Base-by-base conservation (phyloP, 345 rosid genomes). In the Brassica nigra region DNA sequence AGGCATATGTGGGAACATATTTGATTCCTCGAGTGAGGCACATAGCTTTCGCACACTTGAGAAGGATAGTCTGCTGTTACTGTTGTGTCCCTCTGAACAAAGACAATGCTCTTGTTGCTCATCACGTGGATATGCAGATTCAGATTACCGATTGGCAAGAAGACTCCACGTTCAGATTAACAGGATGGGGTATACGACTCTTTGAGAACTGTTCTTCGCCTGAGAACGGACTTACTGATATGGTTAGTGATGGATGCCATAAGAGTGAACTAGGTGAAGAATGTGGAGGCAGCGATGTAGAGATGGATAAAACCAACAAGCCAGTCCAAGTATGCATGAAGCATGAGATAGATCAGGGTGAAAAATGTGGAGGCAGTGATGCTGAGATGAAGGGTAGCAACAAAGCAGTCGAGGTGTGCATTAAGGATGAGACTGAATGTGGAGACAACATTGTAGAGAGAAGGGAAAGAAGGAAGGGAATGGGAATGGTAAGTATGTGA, bases 141-240 rank as follows among this genome's bases (percentile, higher is more conserved):
- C 67, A 23, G 2, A 4, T 23, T 8, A 1, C 4, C 27, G 2
- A 28, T 16, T 55, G 27, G 61, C 27, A 8, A 2, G 2, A 1
- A 11, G 1, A 3, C 44, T 55, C 12, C 23, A 68, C 6, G 2
- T 14, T n/a, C 1, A 1, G 23, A 3, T 20, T 71, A 5, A 58
- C 4, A 36, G 66, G 20, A 71, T 71, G 66, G 75, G 75, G 75
- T 36, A 23, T 71, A 71, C 36, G 36, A 14, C 66, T 58, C 55
- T 16, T 15, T 9, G 74, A 42, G 49, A 42, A 9, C 12, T 52
- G 58, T 52, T 52, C 58, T n/a, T 52, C 58, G 8, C 58, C 18
- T 52, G 58, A 52, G 58, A 5, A 52, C 3, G 6, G 2, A 34
- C 52, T 70, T 70, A 7, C 11, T 70, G 14, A 42, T 16, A 55